Base-by-base conservation (phyloP, 805 yeast genomes). In the Barnettozyma populi region DNA sequence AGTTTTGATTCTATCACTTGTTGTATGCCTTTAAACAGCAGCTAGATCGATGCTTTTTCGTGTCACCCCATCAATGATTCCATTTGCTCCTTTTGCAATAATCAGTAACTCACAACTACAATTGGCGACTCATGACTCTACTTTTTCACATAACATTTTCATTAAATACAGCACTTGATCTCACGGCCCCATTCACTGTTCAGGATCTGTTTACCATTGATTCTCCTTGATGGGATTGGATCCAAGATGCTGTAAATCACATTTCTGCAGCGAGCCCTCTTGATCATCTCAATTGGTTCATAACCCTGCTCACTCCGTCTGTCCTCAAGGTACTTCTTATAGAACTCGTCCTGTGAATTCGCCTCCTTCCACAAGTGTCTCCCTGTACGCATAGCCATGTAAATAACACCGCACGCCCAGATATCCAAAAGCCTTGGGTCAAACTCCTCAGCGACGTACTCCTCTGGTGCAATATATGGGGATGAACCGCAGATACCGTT, bases 111-210 rank as follows among this genome's bases (percentile, higher is more conserved):
- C 24, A 16, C 13, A 38, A 24, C 31, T 23, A 25, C 41, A 37
- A 8, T 6, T 23, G 5, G 8, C 21, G 4, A 21, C 11, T 24
- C 41, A 20, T 21, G 19, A 8, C 16, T 37, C 29, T 37, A 24
- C 16, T 14, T 29, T 35, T 35, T 35, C 21, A 35, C 37, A 35
- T 35, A 16, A 35, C 20, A 19, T 35, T 35, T 32, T 35, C 37
- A 16, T 21, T 52, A 51, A 25, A 58, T 53, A 50, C 64, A 61
- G 37, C 63, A 61, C 41, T 52, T 58, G 52, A 92, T 90, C 62
- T 88, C 95, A 50, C 97, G 72, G 0, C 95, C 96, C 98, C 98
- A 92, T 66, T 94, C 98, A 63, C 94, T 84, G 61, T 86, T 90
- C 62, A 94, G 71, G 24, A 90, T 80, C 67, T 92, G 97, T 57